Base-by-base conservation (phyloP, 768 basidiomycete species). In the Russula dissimulans region DNA sequence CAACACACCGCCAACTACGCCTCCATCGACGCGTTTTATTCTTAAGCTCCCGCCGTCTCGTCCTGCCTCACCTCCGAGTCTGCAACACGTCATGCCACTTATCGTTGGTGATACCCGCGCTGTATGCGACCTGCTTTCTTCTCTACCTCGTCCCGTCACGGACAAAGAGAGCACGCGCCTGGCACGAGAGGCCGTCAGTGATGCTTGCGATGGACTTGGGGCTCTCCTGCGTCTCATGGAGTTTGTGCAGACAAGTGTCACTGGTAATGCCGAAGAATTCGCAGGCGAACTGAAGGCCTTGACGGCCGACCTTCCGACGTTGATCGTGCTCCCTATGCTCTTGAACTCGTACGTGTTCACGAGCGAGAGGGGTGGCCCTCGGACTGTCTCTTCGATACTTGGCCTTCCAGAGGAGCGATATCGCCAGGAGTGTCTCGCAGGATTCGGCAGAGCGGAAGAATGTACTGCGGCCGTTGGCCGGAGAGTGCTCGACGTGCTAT, bases 131-230 rank as follows among this genome's bases (percentile, higher is more conserved):
- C 74, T 89, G 31, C 73, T 91, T 46, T 74, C 70, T 47, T 70
- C 73, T 29, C 75, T 91, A 39, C 87, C 89, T 22, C 79, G 82
- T 9, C 89, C 90, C 36, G 68, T 64, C 14, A 71, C 72, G n/a
- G 77, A 77, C 51, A 79, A 76, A 34, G 76, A 75, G 61, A 69
- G 72, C 10, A 78, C 79, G 10, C 75, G 74, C 29, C 70, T 88
- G 9, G 89, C 90, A n/a, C 77, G 79, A 43, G 89, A 92, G 69
- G 90, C 87, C 5, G 88, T 91, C 10, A 84, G 87, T 56, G 89
- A 91, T 67, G 90, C 87, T 2, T 83, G 86, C 65, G 80, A 79
- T 56, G 85, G 82, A 15, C 73, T 91, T 31, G 73, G 77, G 65
- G 78, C 82, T 22, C 71, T 91, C 17, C 74, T 75, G 15, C 73